Base-by-base conservation (phyloP, 257 asterid species). In the Petunia axillaris region DNA sequence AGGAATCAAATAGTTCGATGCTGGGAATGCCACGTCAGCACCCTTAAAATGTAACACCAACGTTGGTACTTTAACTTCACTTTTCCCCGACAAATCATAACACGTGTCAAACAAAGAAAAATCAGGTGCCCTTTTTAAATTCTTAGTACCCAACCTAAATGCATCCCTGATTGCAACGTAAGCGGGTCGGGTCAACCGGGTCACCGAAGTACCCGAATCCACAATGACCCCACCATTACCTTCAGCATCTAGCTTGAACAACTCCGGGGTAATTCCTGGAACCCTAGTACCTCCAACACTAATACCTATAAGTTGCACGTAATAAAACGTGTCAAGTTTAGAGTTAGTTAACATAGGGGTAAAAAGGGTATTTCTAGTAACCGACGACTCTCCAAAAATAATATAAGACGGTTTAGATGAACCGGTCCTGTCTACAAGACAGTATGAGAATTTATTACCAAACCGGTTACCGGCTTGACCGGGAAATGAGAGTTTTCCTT, bases 221-320 rank as follows among this genome's bases (percentile, higher is more conserved):
- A 79, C 71, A 3, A 79, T 79, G 9, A 79, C 76, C 3, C 82
- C 82, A 36, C 76, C 76, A 2, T 48, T 11, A 16, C 76, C 76
- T 40, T 46, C 52, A 38, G 8, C 11, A n/a, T 48, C 76, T 4
- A 95, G 64, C 82, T 87, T 87, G 87, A 93, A 95, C 1, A 87
- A 82, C 64, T 91, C 86, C 38, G 91, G 74, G 1, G 82, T 83
- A 0, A 92, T 82, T 8, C 90, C 92, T 1, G 81, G 84, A 0
- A 95, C 93, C 0, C 87, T 90, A 1, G 54, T 11, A 16, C 98
- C 99, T 4, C 98, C 98, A 6, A 95, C 98, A 38, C 97, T 92
- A 6, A 95, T 88, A 1, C 99, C 98, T 16, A 38, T 85, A 0
- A 95, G 36, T 0, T 91, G 95, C 35, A 95, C 89, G 87, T 92